phyloP scores from a whole-genome alignment of 1,284 basidiomycete species.

The Ceratobasidium sp. region DNA sequence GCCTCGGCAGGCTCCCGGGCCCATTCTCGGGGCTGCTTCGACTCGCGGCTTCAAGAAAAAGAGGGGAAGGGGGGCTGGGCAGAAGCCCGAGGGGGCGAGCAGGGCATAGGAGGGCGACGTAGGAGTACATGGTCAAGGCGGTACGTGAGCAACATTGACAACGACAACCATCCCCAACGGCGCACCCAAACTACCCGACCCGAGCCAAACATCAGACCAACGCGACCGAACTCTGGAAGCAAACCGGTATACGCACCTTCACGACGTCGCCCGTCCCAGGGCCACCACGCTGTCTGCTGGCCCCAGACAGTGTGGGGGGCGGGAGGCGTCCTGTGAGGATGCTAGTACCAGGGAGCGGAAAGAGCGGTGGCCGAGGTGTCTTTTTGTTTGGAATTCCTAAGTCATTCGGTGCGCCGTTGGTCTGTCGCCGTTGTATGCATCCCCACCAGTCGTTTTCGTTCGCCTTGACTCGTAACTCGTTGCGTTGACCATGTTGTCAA shows the following conservation, averaged over 20 bases:
- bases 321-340: not conserved
- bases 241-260: not conserved
- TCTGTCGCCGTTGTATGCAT: too few relatives aligned
- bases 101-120: not conserved
- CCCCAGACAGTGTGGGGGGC: slow-evolving; percentile 2
- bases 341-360: not conserved
- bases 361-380: not conserved
- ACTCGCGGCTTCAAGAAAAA: not conserved
- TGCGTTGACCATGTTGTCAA: too few relatives aligned
- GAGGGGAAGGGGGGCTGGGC: not conserved
- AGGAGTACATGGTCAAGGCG: not conserved
- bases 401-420: too few relatives aligned
- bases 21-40: not conserved
- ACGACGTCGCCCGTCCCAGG: not conserved
- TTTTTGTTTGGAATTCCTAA: not conserved
- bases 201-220: not conserved
- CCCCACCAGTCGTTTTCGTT: too few relatives aligned
- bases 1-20: not conserved
- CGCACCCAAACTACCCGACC: not conserved
- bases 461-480: too few relatives aligned
- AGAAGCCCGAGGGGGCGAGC: not conserved
- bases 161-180: not conserved
- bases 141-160: not conserved
- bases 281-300: not conserved
- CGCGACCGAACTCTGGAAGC: not conserved